phyloP scores from a whole-genome alignment of 2,329 filamentous ascomycete species.

The Cladosporium sp. region DNA sequence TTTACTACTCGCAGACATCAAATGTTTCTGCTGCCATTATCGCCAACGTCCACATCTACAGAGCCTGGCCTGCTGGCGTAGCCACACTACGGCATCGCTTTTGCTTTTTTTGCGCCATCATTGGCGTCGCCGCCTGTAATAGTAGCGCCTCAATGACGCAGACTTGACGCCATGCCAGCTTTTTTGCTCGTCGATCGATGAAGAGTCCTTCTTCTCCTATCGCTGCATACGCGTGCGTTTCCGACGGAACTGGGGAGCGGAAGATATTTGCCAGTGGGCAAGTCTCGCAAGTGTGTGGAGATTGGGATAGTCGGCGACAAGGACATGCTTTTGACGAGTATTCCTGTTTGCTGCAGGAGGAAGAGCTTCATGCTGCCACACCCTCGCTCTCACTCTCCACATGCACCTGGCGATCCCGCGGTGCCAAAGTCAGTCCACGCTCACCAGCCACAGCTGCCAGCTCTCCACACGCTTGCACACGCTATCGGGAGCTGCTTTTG shows the following conservation, averaged over 20 bases:
- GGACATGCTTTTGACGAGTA: background rate
- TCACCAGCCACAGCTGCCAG: background rate
- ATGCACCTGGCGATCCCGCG: background rate
- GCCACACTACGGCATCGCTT: background rate
- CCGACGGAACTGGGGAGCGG: background rate
- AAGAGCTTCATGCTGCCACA: background rate
- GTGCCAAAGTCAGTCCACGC: background rate
- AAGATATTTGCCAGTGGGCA: background rate
- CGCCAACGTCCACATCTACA: background rate
- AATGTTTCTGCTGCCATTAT: background rate
- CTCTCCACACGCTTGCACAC: background rate
- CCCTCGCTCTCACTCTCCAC: background rate
- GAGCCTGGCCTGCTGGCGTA: background rate
- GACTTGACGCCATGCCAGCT: constrained; percentile 8
- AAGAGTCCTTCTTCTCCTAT: background rate
- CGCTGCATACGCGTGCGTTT: background rate
- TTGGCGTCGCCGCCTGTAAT: background rate
- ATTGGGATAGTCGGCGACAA: background rate
- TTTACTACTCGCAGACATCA: background rate
- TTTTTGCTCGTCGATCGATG: constrained; percentile 6
- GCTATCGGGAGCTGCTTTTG: background rate
- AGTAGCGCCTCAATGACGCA: constrained; percentile 7
- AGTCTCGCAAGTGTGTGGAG: background rate
- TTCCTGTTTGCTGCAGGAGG: background rate
- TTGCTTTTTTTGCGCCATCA: background rate